Evolutionary conservation across 78 protist species (phyloP), one percentile per base, ranked within the genome.

Genomic region (Speleostelium caveatum): DNA sequence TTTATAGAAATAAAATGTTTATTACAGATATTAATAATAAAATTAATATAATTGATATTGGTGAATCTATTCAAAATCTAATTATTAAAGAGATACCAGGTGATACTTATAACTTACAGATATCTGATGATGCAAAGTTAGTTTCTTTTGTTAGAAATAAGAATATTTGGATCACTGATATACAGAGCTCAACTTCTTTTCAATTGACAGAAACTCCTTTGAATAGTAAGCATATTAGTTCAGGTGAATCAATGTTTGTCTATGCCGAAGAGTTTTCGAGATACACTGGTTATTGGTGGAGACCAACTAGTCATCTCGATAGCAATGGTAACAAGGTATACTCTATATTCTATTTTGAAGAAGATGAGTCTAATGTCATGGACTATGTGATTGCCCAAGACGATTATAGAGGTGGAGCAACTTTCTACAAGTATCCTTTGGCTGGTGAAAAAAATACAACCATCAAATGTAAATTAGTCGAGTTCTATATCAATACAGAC

Each of bases 231-330:
- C 42, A 33, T 30, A 39, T 59, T 10, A 75, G 58, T 3, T 39
- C 86, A 0, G 94, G 94, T 24, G 94, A 87, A 35, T 17, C 63
- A 22, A 71, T 66, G 14, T 87, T 87, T 39, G 79, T 92, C 19
- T 67, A 67, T 26, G 58, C 73, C 1, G 95, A 92, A n/a, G 95
- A 92, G 56, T 79, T 92, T 35, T 74, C 80, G 6, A 51, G 79
- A 45, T 92, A 63, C 71, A 92, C 79, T 22, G 95, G 87, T 2
- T 92, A 92, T 26, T 92, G 95, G 95, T 92, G 89, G 90, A 56
- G 77, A 38, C 95, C 95, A 51, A 39, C 3, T 1, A 55, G 61
- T 5, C 21, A n/a, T 3, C 71, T 36, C 0, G 26, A 45, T n/a
- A n/a, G 28, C 4, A 32, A 38, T 26, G 76, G 65, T 19, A 32